Percentiles rank a stretch among this genome's conserved stretches.
phyloP scores from a whole-genome alignment of 768 basidiomycete genomes.

The Paxillus rubicundulus region DNA sequence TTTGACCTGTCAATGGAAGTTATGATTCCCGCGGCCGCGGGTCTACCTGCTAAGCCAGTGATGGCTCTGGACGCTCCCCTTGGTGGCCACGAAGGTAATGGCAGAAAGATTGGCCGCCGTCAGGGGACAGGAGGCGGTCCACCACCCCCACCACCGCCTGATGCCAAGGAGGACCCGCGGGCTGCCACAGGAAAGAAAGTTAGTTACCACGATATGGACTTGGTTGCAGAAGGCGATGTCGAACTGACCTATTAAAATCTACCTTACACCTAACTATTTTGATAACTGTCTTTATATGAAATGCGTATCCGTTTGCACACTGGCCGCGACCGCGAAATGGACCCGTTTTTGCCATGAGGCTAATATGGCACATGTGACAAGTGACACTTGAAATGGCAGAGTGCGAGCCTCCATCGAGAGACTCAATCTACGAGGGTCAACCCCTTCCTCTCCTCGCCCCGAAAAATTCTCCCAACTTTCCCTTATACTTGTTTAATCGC shows the following conservation, averaged over 20 bases:
- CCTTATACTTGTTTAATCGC: constrained; percentile 10
- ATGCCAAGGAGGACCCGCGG: constrained; percentile 90
- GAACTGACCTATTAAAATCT: constrained; percentile 46
- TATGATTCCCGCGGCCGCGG: constrained; percentile 61
- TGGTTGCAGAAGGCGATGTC: constrained; percentile 79
- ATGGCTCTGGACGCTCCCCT: constrained; percentile 54
- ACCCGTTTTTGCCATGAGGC: constrained; percentile 20
- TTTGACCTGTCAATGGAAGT: constrained; percentile 40
- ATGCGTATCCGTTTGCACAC: constrained; percentile 14
- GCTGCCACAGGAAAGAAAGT: constrained; percentile 86
- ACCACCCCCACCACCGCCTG: constrained; percentile 78
- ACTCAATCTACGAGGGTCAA: constrained; percentile 27
- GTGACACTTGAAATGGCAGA: constrained; percentile 20
- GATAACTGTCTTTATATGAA: constrained; percentile 29
- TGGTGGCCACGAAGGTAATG: constrained; percentile 32
- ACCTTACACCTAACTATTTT: constrained; percentile 26
- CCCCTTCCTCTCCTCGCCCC: constrained; percentile 10
- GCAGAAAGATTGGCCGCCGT: constrained; percentile 37
- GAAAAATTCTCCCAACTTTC: constrained; percentile 14
- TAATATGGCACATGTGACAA: constrained; percentile 26
- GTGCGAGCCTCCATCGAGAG: constrained; percentile 22
- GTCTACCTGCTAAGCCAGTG: constrained; percentile 77
- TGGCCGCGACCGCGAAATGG: background rate
- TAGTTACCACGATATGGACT: constrained; percentile 95
- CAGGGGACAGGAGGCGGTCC: constrained; percentile 46